Percentiles rank a stretch among this genome's conserved stretches.
Conservation (phyloP, 1,284 basidiomycete genomes). For the Erythrobasidium hasegawianum region DNA sequence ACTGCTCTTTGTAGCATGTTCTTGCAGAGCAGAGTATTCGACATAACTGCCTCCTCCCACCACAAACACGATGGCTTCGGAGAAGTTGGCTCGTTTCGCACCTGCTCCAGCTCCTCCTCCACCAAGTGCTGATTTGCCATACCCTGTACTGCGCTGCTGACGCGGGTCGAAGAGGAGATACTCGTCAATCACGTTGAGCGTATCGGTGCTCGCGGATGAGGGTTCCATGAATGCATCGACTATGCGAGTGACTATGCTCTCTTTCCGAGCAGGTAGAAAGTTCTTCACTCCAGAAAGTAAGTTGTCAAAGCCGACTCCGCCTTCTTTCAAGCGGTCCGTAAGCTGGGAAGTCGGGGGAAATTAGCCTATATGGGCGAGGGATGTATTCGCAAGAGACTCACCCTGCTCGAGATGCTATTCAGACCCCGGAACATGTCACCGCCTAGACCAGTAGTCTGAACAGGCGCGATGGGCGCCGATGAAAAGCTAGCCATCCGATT, state of each 20-base stretch:
- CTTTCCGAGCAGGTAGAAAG: constrained; percentile 92
- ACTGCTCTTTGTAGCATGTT: constrained; percentile 62
- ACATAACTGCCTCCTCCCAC: constrained; percentile 97
- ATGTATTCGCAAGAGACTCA: constrained; percentile 52
- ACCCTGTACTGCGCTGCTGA: constrained; percentile 55
- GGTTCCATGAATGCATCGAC: constrained; percentile 98
- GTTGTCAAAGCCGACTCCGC: constrained; percentile 77
- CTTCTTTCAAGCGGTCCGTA: constrained; percentile 88
- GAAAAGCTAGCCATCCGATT: constrained; percentile 81
- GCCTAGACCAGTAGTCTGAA: constrained; percentile 47
- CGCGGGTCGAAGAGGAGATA: constrained; percentile 92
- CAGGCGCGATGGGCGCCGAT: constrained; percentile 62
- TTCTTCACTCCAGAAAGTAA: constrained; percentile 97
- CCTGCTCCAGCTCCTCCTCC: constrained; percentile 49
- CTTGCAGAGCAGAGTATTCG: constrained; percentile 92
- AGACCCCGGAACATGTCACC: constrained; percentile 84
- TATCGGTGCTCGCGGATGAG: constrained; percentile 81
- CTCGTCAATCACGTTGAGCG: constrained; percentile 92
- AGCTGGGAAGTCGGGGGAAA: constrained; percentile 55
- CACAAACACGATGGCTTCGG: constrained; percentile 86
- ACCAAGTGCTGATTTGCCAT: constrained; percentile 45
- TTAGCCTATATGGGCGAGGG: neutral
- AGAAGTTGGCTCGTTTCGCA: constrained; percentile 60
- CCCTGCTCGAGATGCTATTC: constrained; percentile 82
- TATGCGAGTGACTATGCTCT: constrained; percentile 85